A percentile compares a stretch with the other conserved stretches of the same genome.
These are phyloP conservation scores for Chrysosporium keratinophilum DNA, from an alignment of 2,329 filamentous ascomycete genomes.

Conservation along the genomic window DNA sequence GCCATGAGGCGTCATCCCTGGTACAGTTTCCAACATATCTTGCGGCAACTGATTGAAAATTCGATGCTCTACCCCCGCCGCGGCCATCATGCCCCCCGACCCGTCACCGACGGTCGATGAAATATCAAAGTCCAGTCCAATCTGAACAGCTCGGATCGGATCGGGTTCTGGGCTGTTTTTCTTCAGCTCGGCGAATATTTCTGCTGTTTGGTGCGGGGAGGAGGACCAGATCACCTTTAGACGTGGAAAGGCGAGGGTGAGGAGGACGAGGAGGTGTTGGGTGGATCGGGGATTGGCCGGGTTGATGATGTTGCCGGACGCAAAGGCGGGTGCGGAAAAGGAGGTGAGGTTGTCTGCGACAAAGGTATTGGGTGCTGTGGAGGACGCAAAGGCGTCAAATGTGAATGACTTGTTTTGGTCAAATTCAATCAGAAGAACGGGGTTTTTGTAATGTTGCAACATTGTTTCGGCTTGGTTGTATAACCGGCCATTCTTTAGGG, in stretches of 20 bases:
- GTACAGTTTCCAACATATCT: constrained; percentile 79
- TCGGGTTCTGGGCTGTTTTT: constrained; percentile 83
- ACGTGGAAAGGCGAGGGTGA: constrained; percentile 83
- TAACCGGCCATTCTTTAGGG: constrained; percentile 80
- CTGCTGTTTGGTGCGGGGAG: constrained; percentile 87
- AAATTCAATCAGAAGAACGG: constrained; percentile 94
- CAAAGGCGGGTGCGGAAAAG: constrained; percentile 42
- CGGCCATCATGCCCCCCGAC: constrained; percentile 46
- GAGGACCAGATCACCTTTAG: constrained; percentile 90
- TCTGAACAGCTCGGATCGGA: constrained; percentile 71
- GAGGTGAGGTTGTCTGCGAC: constrained; percentile 46
- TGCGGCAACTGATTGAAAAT: constrained; percentile 75
- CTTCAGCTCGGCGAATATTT: constrained; percentile 92
- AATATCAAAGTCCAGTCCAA: constrained; percentile 58
- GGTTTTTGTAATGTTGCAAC: constrained; percentile 80
- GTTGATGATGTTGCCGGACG: constrained; percentile 53
- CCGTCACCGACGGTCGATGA: constrained; percentile 18
- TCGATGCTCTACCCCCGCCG: constrained; percentile 46
- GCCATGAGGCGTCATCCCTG: constrained; percentile 72
- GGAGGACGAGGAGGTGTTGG: constrained; percentile 81
- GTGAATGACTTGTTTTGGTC: constrained; percentile 96
- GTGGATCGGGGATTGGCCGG: constrained; percentile 60
- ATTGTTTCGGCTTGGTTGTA: constrained; percentile 90
- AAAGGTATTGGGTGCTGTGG: constrained; percentile 33
- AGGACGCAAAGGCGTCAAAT: constrained; percentile 54